Conservation (phyloP, 768 basidiomycete genomes). For the Tephrocybe sp. region DNA sequence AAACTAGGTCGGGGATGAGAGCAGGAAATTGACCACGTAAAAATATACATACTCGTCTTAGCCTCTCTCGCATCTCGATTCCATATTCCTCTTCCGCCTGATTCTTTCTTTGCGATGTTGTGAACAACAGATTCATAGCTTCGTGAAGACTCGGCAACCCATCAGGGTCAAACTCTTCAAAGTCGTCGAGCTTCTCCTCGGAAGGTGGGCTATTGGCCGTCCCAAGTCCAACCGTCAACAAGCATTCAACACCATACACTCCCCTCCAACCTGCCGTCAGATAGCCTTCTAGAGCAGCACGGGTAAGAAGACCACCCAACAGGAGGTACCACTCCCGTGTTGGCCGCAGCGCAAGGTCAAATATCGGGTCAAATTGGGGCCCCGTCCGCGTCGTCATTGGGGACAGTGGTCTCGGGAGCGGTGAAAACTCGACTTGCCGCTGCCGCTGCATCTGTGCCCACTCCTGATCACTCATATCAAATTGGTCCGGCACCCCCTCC, state of each 20-base stretch:
- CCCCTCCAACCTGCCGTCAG: conserved; percentile 82
- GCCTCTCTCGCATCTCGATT: conserved; percentile 70
- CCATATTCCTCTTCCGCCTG: conserved; percentile 72
- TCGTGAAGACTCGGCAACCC: conserved; percentile 69
- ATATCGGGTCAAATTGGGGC: conserved; percentile 29
- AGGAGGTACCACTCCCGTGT: conserved; percentile 83
- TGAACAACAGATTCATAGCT: conserved; percentile 71
- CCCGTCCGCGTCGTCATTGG: conserved; percentile 11
- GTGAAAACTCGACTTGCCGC: conserved; percentile 9
- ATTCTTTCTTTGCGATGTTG: conserved; percentile 42
- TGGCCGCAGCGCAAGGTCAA: conserved; percentile 58
- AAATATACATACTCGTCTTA: conserved; percentile 57
- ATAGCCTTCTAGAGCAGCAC: conserved; percentile 86
- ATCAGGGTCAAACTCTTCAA: conserved; percentile 70
- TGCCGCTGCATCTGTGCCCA: conserved; percentile 17
- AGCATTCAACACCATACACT: conserved; percentile 62
- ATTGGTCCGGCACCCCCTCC: conserved; percentile 25
- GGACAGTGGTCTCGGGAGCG: conserved; percentile 16
- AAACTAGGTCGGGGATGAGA: conserved; percentile 48
- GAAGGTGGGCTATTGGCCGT: conserved; percentile 31
- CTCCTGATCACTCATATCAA: conserved; percentile 15
- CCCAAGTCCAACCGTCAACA: conserved; percentile 73
- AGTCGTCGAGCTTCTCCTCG: conserved; percentile 37
- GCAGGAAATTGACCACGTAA: neutral
- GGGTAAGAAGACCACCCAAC: conserved; percentile 71